A percentile compares a stretch with the other conserved stretches of the same genome.
Conservation (phyloP, 129 eudicot genomes). For the Smallanthus sonchifolius region DNA sequence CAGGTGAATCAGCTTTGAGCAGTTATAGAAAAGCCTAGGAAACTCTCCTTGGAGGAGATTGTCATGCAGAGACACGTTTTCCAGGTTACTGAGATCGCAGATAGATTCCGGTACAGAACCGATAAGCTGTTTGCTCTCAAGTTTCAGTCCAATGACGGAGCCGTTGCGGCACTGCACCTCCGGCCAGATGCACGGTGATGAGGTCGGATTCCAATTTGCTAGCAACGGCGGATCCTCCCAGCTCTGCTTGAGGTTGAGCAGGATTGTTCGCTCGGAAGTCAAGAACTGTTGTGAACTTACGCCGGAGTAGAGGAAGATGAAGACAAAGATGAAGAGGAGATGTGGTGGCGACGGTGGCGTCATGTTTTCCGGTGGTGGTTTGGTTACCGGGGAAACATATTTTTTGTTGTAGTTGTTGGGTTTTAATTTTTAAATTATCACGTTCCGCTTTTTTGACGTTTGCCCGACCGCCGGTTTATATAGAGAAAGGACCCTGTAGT, state of each 20-base stretch:
- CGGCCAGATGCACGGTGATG: conserved; percentile 75
- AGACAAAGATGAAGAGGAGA: conserved; percentile 15
- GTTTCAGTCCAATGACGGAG: conserved; percentile 32
- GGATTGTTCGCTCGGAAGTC: conserved; percentile 32
- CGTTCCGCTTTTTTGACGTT: neutral
- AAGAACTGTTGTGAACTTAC: conserved; percentile 38
- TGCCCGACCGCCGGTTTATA: neutral
- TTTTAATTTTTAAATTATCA: neutral
- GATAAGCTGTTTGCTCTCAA: conserved; percentile 15
- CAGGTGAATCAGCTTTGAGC: conserved; percentile 37
- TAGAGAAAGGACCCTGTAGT: neutral
- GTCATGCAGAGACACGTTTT: conserved; percentile 24
- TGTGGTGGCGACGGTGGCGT: conserved; percentile 4
- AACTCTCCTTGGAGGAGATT: conserved; percentile 52
- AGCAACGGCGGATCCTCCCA: conserved; percentile 46
- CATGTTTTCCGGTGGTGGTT: conserved; percentile 16
- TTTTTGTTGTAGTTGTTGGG: neutral
- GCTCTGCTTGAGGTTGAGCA: conserved; percentile 51
- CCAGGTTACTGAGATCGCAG: conserved; percentile 46
- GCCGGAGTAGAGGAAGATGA: conserved; percentile 29
- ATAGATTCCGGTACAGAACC: conserved; percentile 43
- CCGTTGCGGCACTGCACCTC: conserved; percentile 49
- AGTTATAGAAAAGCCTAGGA: conserved; percentile 50
- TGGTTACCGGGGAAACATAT: conserved; percentile 5
- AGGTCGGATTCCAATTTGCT: conserved; percentile 54